Conservation (phyloP, 1,284 basidiomycete species). For the Thelephora terrestris region DNA sequence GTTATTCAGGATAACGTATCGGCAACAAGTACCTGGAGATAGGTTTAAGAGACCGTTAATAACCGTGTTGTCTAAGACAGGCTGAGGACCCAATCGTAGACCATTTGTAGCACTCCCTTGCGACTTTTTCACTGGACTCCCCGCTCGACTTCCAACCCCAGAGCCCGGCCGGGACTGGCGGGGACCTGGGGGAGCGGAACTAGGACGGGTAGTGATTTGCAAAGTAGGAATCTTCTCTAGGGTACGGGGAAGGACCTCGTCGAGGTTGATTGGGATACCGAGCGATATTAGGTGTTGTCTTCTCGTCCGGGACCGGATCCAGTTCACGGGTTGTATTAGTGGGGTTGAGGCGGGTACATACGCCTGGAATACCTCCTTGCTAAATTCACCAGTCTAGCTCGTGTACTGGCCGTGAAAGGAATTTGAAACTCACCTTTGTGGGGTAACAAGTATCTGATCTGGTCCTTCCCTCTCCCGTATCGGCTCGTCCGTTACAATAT, state of each 20-base stretch:
- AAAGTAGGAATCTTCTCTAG: slow-evolving; percentile 68
- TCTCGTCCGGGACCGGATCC: slow-evolving; percentile 83
- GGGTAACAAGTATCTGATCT: slow-evolving; percentile 63
- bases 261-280: slow-evolving; percentile 87
- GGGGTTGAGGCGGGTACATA: slow-evolving; percentile 45
- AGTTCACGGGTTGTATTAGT: slow-evolving; percentile 72
- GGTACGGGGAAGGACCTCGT: slow-evolving; percentile 77
- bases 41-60: slow-evolving; percentile 59
- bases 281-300: slow-evolving; percentile 83
- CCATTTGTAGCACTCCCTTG: slow-evolving; percentile 28
- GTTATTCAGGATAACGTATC: not conserved
- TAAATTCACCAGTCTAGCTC: slow-evolving; percentile 5
- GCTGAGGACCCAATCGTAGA: slow-evolving; percentile 61
- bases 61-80: slow-evolving; percentile 55
- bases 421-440: slow-evolving; percentile 50
- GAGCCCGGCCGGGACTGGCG: slow-evolving; percentile 31
- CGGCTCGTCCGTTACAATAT: slow-evolving; percentile 54
- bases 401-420: slow-evolving; percentile 7
- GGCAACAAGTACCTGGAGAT: slow-evolving; percentile 47
- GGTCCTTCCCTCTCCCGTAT: slow-evolving; percentile 75
- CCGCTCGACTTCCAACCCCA: slow-evolving; percentile 31
- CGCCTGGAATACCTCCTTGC: not conserved
- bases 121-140: slow-evolving; percentile 22
- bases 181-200: slow-evolving; percentile 64
- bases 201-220: slow-evolving; percentile 73